Conservation (phyloP, 257 asterid species). For the Agastache rugosa region DNA sequence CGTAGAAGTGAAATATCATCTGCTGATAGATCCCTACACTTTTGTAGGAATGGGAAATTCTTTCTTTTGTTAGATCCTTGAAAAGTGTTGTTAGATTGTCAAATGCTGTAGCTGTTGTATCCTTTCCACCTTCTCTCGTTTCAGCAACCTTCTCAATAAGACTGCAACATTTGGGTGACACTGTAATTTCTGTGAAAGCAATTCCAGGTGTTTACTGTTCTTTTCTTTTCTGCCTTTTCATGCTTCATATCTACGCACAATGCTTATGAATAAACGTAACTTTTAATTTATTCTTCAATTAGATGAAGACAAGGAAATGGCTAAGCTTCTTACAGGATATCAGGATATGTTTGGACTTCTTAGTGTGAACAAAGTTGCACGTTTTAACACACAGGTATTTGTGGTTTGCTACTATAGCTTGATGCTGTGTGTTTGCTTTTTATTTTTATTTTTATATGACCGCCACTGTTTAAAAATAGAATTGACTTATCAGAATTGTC, state of each 20-base stretch:
- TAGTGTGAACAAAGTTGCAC: constrained; percentile 88
- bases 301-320: constrained; percentile 97
- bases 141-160: constrained; percentile 73
- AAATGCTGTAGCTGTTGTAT: constrained; percentile 84
- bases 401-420: constrained; percentile 22
- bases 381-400: constrained; percentile 83
- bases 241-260: neutral
- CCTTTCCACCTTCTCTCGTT: constrained; percentile 85
- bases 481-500: neutral
- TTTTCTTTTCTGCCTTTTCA: constrained; percentile 25
- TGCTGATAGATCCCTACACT: constrained; percentile 25
- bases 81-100: constrained; percentile 71
- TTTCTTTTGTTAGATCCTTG: constrained; percentile 77
- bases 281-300: constrained; percentile 38
- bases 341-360: constrained; percentile 98
- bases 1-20: constrained; percentile 1
- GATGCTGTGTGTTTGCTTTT: neutral
- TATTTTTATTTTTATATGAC: neutral
- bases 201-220: constrained; percentile 66
- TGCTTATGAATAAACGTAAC: constrained; percentile 4
- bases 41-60: constrained; percentile 87
- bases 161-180: constrained; percentile 97
- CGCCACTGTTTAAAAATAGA: neutral
- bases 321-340: constrained; percentile 94
- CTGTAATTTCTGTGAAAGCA: constrained; percentile 83